A percentile compares a stretch with the other conserved stretches of the same genome.
phyloP scores from a whole-genome alignment of 148 eudicot species.

The Chenopodium berlandieri region DNA sequence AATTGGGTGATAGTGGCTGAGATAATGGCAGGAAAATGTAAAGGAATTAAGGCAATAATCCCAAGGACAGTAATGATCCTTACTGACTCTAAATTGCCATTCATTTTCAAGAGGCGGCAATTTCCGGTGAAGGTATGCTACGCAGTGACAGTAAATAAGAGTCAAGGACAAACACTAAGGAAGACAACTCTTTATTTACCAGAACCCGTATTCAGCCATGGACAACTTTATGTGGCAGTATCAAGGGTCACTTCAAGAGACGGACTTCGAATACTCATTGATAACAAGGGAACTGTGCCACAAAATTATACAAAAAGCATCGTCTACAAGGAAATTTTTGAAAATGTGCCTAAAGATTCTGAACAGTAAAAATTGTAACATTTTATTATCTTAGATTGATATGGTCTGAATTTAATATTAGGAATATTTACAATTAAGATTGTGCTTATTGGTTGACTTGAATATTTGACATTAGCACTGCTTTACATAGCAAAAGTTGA shows the following conservation, averaged over 20 bases:
- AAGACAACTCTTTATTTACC: neutral
- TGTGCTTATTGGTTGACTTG: too few species aligned
- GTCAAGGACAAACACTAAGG: slow-evolving; percentile 1
- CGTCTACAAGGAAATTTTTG: too few species aligned
- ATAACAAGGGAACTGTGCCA: too few species aligned
- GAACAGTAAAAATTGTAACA: too few species aligned
- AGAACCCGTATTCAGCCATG: neutral
- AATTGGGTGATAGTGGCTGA: neutral
- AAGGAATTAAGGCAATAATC: neutral
- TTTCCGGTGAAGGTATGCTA: neutral
- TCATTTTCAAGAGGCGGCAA: neutral
- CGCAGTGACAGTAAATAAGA: neutral
- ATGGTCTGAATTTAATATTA: too few species aligned
- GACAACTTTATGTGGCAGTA: neutral
- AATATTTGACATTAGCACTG: too few species aligned
- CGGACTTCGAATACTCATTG: neutral
- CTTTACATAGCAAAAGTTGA: too few species aligned
- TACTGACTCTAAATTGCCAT: neutral
- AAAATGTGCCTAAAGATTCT: too few species aligned
- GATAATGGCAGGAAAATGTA: neutral
- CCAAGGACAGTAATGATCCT: neutral
- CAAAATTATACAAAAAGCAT: too few species aligned
- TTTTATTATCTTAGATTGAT: too few species aligned
- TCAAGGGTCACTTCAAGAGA: neutral
- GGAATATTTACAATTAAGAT: too few species aligned